Evolutionary conservation across 1,139 yeast genomes (phyloP).

Genomic region (Saccharomyces hybrid): DNA sequence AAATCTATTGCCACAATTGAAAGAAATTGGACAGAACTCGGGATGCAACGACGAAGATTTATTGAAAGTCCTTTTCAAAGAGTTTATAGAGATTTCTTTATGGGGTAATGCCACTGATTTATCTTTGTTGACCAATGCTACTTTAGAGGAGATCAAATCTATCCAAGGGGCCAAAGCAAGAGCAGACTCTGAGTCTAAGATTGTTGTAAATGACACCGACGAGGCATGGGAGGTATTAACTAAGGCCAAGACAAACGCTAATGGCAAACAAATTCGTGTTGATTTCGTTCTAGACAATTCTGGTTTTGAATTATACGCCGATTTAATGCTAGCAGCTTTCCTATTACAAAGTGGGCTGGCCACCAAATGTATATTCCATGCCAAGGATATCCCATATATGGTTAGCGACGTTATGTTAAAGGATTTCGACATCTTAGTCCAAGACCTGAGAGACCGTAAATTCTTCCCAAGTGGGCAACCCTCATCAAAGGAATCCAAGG

Average conservation of each 20-base stretch:
- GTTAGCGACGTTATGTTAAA: conserved; percentile 92
- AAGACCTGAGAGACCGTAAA: conserved; percentile 46
- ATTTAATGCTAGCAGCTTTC: conserved; percentile 65
- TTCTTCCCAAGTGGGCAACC: conserved; percentile 42
- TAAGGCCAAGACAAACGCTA: conserved; percentile 23
- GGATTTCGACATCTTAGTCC: conserved; percentile 57
- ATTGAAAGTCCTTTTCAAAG: conserved; percentile 53
- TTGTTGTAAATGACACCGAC: conserved; percentile 67
- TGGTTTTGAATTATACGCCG: conserved; percentile 91
- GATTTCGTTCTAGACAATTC: conserved; percentile 91
- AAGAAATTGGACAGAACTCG: conserved; percentile 12
- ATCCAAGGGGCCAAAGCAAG: conserved; percentile 88
- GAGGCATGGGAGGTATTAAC: conserved; percentile 53
- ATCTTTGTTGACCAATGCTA: conserved; percentile 75
- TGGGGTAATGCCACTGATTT: conserved; percentile 99
- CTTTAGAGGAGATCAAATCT: conserved; percentile 79
- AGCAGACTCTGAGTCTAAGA: conserved; percentile 73
- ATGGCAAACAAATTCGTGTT: conserved; percentile 40
- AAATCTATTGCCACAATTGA: conserved; percentile 34
- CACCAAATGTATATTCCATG: conserved; percentile 64
- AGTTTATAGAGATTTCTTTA: conserved; percentile 77
- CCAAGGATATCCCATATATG: conserved; percentile 93
- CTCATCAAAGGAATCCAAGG: conserved; percentile 36
- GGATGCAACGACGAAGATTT: conserved; percentile 36
- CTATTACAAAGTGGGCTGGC: conserved; percentile 64